Evolutionary conservation across 768 basidiomycete genomes (phyloP).

Genomic region (Pleurotus tuber-regium): DNA sequence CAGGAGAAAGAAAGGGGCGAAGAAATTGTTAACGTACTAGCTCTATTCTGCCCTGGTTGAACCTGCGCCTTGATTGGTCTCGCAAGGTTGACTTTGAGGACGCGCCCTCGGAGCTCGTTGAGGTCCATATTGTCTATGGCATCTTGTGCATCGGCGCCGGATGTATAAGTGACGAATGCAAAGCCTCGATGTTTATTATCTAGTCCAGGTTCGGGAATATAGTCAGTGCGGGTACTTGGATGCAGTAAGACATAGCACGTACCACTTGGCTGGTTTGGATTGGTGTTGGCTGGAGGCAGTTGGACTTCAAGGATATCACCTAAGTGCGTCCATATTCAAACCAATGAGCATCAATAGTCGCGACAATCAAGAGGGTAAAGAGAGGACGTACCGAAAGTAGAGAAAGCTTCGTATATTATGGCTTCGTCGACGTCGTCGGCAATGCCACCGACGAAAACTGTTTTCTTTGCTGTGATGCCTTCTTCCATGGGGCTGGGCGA

Average conservation of each 20-base stretch:
- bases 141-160: conserved; percentile 83
- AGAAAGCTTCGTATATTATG: conserved; percentile 74
- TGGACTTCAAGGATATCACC: conserved; percentile 94
- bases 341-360: too few species aligned
- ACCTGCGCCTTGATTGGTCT: conserved; percentile 73
- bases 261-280: conserved; percentile 64
- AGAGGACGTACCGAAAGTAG: conserved; percentile 72
- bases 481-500: conserved; percentile 58
- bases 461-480: conserved; percentile 82
- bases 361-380: conserved; percentile 10
- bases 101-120: conserved; percentile 79
- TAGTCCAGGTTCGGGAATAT: too few species aligned
- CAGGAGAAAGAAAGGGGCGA: neutral
- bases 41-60: conserved; percentile 70
- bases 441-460: conserved; percentile 81
- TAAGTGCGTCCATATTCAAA: too few species aligned
- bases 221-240: too few species aligned
- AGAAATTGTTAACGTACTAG: conserved; percentile 47
- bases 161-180: conserved; percentile 86
- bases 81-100: conserved; percentile 82
- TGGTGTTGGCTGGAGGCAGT: conserved; percentile 76
- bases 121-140: conserved; percentile 99
- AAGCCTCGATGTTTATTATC: conserved; percentile 90
- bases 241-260: conserved; percentile 15
- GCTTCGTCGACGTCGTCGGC: conserved; percentile 82